Evolutionary conservation across 371 early-diverging fungal genomes (phyloP), one percentile per base, ranked within the genome.

Genomic region (Vavraia culicis): DNA sequence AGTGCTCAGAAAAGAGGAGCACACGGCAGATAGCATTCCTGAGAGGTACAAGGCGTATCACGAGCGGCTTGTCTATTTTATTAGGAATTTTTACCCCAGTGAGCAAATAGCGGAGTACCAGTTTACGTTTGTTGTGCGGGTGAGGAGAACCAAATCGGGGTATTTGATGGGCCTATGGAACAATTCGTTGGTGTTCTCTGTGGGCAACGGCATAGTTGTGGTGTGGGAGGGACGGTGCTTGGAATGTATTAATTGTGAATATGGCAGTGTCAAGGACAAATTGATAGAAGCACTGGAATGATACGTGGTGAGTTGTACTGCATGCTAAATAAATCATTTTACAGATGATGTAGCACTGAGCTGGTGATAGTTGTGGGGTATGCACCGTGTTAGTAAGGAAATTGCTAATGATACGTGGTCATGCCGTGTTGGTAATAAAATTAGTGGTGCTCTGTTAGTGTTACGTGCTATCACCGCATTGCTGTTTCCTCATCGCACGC

Each of bases 141-240:
- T 66, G 43, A 56, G 54, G 32, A 62, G 42, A 44, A 57, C 59
- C 10, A 41, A 58, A 19, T 37, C 42, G 40, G 67, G 63, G 3
- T 41, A 58, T 11, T 16, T 59, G 4, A 55, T 60, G 52, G 52
- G 51, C n/a, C 52, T 60, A 56, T 48, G 40, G 1, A 62, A 63
- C 31, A 51, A 51, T 16, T 49, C 52, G 31, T 35, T 66, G 33
- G 44, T 57, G 15, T 63, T 66, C 54, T 62, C 62, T 41, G 62
- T 63, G 54, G 50, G 11, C 19, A 38, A 54, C 49, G 63, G 57
- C 10, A 46, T 27, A 21, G 56, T 62, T 11, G 49, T 59, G 27
- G 41, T 65, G 13, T 21, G 22, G 14, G 34, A 51, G 16, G 43
- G 47, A 35, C 59, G 61, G 15, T 42, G 41, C 32, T 40, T 32